phyloP scores from a whole-genome alignment of 2,329 filamentous ascomycete species.

The Aureobasidium sp. region DNA sequence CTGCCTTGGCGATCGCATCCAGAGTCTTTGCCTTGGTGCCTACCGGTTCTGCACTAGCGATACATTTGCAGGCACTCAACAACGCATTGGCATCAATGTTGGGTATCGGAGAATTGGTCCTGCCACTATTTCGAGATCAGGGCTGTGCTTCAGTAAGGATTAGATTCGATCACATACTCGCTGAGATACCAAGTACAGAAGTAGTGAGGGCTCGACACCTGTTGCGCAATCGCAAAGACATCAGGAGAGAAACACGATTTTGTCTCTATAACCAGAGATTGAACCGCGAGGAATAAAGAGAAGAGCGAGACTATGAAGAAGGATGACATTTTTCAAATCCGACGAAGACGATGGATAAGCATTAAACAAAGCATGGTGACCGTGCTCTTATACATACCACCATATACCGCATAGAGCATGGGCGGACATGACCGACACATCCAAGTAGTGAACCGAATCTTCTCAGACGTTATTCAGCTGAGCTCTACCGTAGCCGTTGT shows the following conservation, averaged over 20 bases:
- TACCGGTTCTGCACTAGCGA: neutral
- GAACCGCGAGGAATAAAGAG: neutral
- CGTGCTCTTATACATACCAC: neutral
- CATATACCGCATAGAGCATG: neutral
- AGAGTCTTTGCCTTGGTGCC: neutral
- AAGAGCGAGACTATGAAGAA: neutral
- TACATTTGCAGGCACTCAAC: neutral
- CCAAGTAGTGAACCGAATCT: neutral
- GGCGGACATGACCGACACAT: neutral
- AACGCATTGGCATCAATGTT: neutral
- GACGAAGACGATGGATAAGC: neutral
- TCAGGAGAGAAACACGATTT: neutral
- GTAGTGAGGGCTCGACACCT: neutral
- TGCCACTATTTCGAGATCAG: neutral
- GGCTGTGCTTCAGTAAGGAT: no score
- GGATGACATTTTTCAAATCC: neutral
- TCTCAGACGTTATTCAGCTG: neutral
- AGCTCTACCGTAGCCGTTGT: neutral
- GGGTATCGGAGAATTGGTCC: neutral
- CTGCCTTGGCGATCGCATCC: neutral
- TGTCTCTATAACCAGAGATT: neutral
- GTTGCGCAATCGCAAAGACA: neutral
- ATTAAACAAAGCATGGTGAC: neutral
- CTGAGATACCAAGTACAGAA: neutral
- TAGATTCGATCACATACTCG: neutral